Evolutionary conservation across 1,139 yeast species (phyloP), one percentile per base, ranked within the genome.

Genomic region (Saccharomyces hybrid): DNA sequence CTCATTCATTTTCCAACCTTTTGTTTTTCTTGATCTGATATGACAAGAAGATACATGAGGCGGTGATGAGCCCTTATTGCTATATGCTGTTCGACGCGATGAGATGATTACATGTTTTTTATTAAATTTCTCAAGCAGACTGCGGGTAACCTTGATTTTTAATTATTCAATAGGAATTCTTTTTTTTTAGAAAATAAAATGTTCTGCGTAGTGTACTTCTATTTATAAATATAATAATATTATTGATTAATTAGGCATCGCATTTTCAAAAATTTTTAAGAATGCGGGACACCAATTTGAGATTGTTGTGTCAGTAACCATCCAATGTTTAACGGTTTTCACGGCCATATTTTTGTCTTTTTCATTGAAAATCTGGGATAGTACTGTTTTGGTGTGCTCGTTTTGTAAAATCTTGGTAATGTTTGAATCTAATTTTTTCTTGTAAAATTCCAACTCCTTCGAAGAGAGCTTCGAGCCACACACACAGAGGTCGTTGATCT

Each of bases 241-340:
- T 23, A n/a, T 47, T 25, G 14, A 26, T 5, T 19, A 8, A 5
- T 11, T 19, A 6, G n/a, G 5, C 19, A 11, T 8, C 14, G 27
- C n/a, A n/a, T 58, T 57, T 46, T 60, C 68, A 32, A 61, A 59
- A 16, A 70, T 58, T 52, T 70, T 70, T 29, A 68, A 57, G 46
- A 70, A 62, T 2, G 72, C 65, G 2, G 72, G 71, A 49, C 70
- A 63, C 73, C 73, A 70, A 41, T 60, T 61, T n/a, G 64, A 55
- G 11, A 67, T 62, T 0, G 67, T 52, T 3, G 64, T 61, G 53
- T 70, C 72, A 5, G 67, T 56, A 8, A 62, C 54, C 58, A 70
- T 65, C 71, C 72, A 70, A n/a, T 63, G 59, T 25, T 59, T 63
- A 46, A 68, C 48, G 5, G 60, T 38, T 11, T 55, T 57, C 14